Conservation (phyloP, 495 filamentous ascomycete species). For the Neurospora sp. region DNA sequence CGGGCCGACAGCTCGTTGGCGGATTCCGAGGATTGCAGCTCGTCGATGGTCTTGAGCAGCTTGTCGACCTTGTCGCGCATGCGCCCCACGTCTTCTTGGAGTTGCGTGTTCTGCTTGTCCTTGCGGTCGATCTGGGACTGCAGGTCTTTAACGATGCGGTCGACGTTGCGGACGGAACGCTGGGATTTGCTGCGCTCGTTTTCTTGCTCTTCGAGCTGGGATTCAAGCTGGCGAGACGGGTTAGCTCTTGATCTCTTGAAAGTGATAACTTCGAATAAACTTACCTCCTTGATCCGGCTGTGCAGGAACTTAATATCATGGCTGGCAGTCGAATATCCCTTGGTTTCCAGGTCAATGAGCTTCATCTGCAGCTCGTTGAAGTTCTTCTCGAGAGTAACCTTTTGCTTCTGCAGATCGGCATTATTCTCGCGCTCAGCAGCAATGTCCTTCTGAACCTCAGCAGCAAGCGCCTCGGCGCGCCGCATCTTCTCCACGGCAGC, state of each 20-base stretch:
- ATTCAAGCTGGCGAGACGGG: slow-evolving; percentile 58
- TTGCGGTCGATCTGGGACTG: slow-evolving; percentile 86
- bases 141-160: slow-evolving; percentile 88
- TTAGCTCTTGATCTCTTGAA: slow-evolving; percentile 13
- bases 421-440: slow-evolving; percentile 79
- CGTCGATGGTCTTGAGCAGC: slow-evolving; percentile 81
- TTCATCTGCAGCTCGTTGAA: slow-evolving; percentile 85
- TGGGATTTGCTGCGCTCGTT: slow-evolving; percentile 64
- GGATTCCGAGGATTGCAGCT: slow-evolving; percentile 78
- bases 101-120: slow-evolving; percentile 70
- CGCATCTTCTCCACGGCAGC: slow-evolving; percentile 97
- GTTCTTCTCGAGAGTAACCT: slow-evolving; percentile 78
- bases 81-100: slow-evolving; percentile 71
- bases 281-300: slow-evolving; percentile 91
- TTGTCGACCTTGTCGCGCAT: slow-evolving; percentile 83
- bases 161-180: slow-evolving; percentile 82
- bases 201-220: slow-evolving; percentile 80
- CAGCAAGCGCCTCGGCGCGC: slow-evolving; percentile 78
- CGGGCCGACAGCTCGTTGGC: slow-evolving; percentile 68
- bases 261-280: slow-evolving; percentile 8
- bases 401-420: slow-evolving; percentile 81
- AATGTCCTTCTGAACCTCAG: slow-evolving; percentile 91
- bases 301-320: slow-evolving; percentile 94
- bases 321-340: slow-evolving; percentile 86
- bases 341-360: slow-evolving; percentile 90